A percentile compares a stretch with the other conserved stretches of the same genome.
phyloP scores from a whole-genome alignment of 202 grass and related monocot species.

The Zizania palustris region DNA sequence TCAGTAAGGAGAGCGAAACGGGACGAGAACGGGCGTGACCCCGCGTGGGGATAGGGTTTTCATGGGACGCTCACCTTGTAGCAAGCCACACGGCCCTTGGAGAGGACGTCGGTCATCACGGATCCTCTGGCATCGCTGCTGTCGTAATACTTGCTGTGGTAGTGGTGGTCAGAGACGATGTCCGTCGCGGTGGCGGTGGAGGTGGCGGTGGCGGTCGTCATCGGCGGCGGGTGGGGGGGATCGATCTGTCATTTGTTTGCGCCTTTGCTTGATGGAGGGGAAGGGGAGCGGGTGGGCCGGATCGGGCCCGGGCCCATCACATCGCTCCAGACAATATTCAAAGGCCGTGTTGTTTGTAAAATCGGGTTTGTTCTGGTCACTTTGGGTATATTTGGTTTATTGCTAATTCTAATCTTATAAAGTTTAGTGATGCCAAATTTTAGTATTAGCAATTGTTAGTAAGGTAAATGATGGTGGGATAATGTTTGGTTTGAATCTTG shows the following conservation, averaged over 20 bases:
- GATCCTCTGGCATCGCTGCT: constrained; percentile 20
- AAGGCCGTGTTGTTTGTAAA: no score
- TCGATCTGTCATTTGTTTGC: constrained; percentile 45
- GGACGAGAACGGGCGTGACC: no score
- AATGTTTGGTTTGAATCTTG: no score
- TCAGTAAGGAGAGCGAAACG: constrained; percentile 17
- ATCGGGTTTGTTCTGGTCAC: no score
- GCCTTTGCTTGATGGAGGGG: constrained; percentile 25
- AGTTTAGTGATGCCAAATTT: no score
- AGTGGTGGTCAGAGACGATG: constrained; percentile 21
- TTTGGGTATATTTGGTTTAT: no score
- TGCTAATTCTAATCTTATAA: no score
- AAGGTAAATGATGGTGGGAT: no score
- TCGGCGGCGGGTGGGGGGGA: no score
- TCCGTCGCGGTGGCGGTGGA: constrained; percentile 16
- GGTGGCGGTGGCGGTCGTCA: constrained; percentile 44
- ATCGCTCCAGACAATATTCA: no score
- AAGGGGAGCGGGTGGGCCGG: constrained; percentile 32
- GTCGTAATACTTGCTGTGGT: background rate
- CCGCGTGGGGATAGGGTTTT: background rate
- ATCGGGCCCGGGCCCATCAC: background rate
- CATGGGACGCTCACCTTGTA: constrained; percentile 60
- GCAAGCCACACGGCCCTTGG: constrained; percentile 70
- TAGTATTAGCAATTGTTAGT: no score
- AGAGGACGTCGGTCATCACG: constrained; percentile 82